Evolutionary conservation across 192 early-diverging fungal species (phyloP), one percentile per base, ranked within the genome.

Genomic region (Entomortierella lignicola): DNA sequence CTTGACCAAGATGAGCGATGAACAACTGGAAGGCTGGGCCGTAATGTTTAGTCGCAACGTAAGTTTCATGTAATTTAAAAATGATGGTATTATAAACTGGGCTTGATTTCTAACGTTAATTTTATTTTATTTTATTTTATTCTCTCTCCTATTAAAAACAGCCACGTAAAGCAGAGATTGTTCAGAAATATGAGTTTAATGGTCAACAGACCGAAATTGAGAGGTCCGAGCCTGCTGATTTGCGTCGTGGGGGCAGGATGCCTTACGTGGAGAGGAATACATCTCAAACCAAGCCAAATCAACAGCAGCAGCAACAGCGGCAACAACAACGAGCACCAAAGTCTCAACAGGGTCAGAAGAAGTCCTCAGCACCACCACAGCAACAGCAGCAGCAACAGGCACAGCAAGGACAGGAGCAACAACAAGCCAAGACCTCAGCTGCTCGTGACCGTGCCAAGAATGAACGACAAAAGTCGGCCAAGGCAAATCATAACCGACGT

Each of bases 1-100:
- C 32, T 71, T 86, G 63, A 94, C 95, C 4, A 85, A 89, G 25
- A 88, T 95, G 87, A 91, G 89, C 8, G 92, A 97, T 65, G 95
- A 98, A 77, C 95, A 97, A 82, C 82, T 98, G 7, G 94, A 96
- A 69, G 97, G 97, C 34, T 98, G 97, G 97, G 89, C 83, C 42
- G 87, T 87, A 20, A 97, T 98, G 96, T 91, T 94, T 69, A 82
- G 84, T 51, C 83, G 94, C 52, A 94, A 95, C 68, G 92, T 93
- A 84, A 86, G 90, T 86, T 23, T 72, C 21, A n/a, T n/a, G n/a
- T n/a, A n/a, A n/a, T n/a, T n/a, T n/a, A n/a, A n/a, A n/a, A n/a
- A n/a, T 42, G 13, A 42, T 13, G 39, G 39, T 13, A 6, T 42
- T 10, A 42, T 10, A 10, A 42, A 42, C 13, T 6, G 39, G 13